A percentile compares a stretch with the other conserved stretches of the same genome.
These are phyloP conservation scores for Jimgerdemannia flammicorona DNA, from an alignment of 192 early-diverging fungal species.

Conservation along the genomic window DNA sequence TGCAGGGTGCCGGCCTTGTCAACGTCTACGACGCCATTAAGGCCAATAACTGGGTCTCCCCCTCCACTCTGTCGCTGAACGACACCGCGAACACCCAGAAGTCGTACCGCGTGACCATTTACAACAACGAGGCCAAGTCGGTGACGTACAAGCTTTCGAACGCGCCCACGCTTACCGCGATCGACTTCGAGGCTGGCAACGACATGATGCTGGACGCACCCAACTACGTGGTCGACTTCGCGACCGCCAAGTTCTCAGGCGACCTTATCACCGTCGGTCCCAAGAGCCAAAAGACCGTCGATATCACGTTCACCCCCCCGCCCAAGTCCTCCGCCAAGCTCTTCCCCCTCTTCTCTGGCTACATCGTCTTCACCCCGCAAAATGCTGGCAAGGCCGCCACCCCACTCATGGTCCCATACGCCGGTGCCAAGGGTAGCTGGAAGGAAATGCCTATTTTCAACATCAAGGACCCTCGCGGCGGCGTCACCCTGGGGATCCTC, in stretches of 20 bases:
- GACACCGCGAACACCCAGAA: background rate
- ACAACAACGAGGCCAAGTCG: background rate
- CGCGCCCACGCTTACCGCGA: background rate
- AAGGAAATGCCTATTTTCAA: background rate
- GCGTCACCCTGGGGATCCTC: background rate
- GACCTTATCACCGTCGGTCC: background rate
- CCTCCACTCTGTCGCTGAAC: slow-evolving; percentile 1
- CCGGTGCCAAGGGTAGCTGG: slow-evolving; percentile 4
- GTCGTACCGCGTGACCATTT: background rate
- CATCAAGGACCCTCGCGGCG: background rate
- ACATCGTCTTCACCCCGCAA: background rate
- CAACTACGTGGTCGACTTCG: background rate
- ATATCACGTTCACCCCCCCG: background rate
- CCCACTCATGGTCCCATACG: background rate
- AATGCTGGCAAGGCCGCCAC: background rate
- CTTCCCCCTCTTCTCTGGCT: slow-evolving; percentile 1
- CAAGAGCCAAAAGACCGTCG: background rate
- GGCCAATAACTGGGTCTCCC: background rate
- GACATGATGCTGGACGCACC: background rate
- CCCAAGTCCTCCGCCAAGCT: background rate
- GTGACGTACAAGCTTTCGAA: background rate
- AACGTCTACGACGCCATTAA: background rate
- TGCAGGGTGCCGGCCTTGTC: slow-evolving; percentile 1
- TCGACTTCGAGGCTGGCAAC: background rate
- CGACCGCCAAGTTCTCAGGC: background rate